Percentiles rank a stretch among this genome's conserved stretches.
phyloP scores from a whole-genome alignment of 2,329 filamentous ascomycete genomes.

The Fusarium sp. region DNA sequence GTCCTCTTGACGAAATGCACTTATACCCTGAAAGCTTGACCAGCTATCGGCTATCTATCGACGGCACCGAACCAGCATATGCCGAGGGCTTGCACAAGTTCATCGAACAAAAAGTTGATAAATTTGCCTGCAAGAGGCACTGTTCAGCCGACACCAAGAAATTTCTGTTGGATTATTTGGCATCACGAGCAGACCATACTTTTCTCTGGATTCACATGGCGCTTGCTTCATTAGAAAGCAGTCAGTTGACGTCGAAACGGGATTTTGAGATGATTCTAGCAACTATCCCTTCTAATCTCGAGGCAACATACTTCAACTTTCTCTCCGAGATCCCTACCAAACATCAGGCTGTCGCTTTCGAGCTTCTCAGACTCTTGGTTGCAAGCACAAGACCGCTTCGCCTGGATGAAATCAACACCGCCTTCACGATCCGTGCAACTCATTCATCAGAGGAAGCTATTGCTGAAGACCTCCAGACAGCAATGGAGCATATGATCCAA shows the following conservation, averaged over 20 bases:
- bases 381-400: slow-evolving; percentile 49
- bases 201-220: slow-evolving; percentile 55
- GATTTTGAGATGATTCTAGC: slow-evolving; percentile 48
- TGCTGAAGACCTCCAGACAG: slow-evolving; percentile 41
- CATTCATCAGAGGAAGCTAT: slow-evolving; percentile 43
- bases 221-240: slow-evolving; percentile 49
- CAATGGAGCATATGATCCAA: slow-evolving; percentile 48
- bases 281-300: slow-evolving; percentile 39
- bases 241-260: slow-evolving; percentile 37
- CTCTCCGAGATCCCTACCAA: slow-evolving; percentile 43
- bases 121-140: slow-evolving; percentile 45
- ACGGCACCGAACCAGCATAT: slow-evolving; percentile 38
- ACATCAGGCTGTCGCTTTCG: slow-evolving; percentile 42
- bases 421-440: slow-evolving; percentile 44
- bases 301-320: slow-evolving; percentile 46
- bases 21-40: slow-evolving; percentile 3
- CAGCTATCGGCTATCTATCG: slow-evolving; percentile 36
- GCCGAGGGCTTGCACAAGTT: slow-evolving; percentile 47
- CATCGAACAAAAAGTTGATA: slow-evolving; percentile 49
- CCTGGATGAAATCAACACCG: slow-evolving; percentile 50
- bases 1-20: slow-evolving; percentile 38
- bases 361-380: slow-evolving; percentile 49
- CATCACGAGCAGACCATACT: slow-evolving; percentile 49
- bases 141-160: slow-evolving; percentile 42
- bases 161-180: slow-evolving; percentile 47